Conservation (phyloP, 345 rosid genomes). For the Linum tenue region DNA sequence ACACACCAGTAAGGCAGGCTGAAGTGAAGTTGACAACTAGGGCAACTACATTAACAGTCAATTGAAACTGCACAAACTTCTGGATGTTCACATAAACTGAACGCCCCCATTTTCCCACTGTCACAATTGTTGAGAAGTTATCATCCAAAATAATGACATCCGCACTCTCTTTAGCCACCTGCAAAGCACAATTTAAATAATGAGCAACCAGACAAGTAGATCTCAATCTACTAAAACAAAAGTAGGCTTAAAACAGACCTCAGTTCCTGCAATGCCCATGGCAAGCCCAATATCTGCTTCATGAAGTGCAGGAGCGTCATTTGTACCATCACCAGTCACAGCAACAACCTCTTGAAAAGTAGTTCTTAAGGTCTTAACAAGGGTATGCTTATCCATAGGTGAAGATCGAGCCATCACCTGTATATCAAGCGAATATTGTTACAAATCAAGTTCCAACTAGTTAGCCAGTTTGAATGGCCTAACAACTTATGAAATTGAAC, state of each 20-base stretch:
- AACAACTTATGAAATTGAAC: too few relatives aligned
- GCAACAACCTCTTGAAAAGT: slow-evolving; percentile 9
- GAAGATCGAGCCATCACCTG: slow-evolving; percentile 32
- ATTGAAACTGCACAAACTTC: slow-evolving; percentile 28
- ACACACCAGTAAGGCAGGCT: slow-evolving; percentile 77
- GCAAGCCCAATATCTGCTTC: slow-evolving; percentile 14
- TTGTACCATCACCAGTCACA: slow-evolving; percentile 11
- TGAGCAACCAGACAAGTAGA: background rate
- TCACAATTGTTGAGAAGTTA: slow-evolving; percentile 27
- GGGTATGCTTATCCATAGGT: slow-evolving; percentile 25
- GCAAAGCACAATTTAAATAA: background rate
- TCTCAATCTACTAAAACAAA: background rate
- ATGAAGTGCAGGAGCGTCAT: slow-evolving; percentile 13
- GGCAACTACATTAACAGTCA: slow-evolving; percentile 28
- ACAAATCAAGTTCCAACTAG: too few relatives aligned
- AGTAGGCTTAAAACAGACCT: background rate
- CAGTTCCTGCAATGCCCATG: slow-evolving; percentile 12
- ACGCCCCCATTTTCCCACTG: slow-evolving; percentile 31
- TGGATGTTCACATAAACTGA: slow-evolving; percentile 28
- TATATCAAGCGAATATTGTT: background rate
- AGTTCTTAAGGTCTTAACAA: slow-evolving; percentile 6
- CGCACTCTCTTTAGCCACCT: slow-evolving; percentile 32
- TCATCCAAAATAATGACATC: slow-evolving; percentile 30
- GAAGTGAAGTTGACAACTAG: slow-evolving; percentile 39
- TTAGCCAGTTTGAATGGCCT: too few relatives aligned